Evolutionary conservation across 495 filamentous ascomycete genomes (phyloP), one percentile per base, ranked within the genome.

Genomic region (Trichoderma asperelloides): DNA sequence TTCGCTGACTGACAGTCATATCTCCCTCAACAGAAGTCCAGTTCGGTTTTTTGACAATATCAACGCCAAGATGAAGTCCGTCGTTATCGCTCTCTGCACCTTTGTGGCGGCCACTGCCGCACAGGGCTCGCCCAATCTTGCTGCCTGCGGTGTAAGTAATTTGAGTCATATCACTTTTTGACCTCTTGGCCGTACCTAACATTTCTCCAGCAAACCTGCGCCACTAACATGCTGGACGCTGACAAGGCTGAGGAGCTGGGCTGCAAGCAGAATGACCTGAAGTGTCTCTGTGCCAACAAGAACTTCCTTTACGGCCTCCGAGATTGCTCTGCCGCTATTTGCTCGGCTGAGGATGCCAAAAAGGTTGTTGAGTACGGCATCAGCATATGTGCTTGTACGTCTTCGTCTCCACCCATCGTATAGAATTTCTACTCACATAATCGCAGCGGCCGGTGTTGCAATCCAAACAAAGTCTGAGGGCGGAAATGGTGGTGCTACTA

Each of bases 231-330:
- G 90, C 78, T 88, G 68, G 76, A 67, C 67, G 55, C 55, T 16
- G 62, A 43, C 41, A 80, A 86, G 79, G 86, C 88, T 65, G 68
- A 70, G 13, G 69, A 76, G n/a, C 81, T 93, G 67, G 85, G 85
- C 64, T 96, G 92, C 78, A 60, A 33, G 13, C 25, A 68, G 21
- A 77, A 78, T 65, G 84, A 92, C 75, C 65, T 83, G 43, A 71
- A 72, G 45, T 96, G 92, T 81, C 84, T 93, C 62, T 96, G 92
- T 85, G 81, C 78, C 49, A 84, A 85, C 68, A 63, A 71, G 45
- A 72, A 91, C 82, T 96, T 92, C 77, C 74, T 76, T 68, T 89
- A 86, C 72, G 92, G 92, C 73, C 80, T 96, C 68, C 88, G 85
- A 62, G 92, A 96, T 79, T 96, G 92, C 83, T 84, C 90, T 64